Evolutionary conservation across 2,329 filamentous ascomycete species (phyloP).

Genomic region (Penicillium sp.): DNA sequence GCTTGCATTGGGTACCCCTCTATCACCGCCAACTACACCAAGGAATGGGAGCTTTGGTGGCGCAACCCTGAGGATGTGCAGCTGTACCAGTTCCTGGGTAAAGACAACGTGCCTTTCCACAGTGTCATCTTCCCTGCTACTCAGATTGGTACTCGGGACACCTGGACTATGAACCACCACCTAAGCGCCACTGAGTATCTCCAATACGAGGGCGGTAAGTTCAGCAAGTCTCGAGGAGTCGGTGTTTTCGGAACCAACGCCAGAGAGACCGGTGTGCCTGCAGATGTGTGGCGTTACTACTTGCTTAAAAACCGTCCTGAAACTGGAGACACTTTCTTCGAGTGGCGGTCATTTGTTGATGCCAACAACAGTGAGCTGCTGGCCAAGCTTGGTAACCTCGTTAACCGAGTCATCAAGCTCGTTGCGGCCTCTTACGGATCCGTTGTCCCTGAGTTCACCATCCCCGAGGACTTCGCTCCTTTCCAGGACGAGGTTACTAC

Average conservation of each 20-base stretch:
- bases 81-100: slow-evolving; percentile 95
- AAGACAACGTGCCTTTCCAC: slow-evolving; percentile 86
- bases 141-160: slow-evolving; percentile 78
- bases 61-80: slow-evolving; percentile 82
- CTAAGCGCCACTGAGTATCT: slow-evolving; percentile 87
- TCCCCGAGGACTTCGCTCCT: slow-evolving; percentile 42
- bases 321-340: slow-evolving; percentile 82
- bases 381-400: slow-evolving; percentile 70
- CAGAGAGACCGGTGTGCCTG: slow-evolving; percentile 77
- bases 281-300: slow-evolving; percentile 94
- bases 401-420: slow-evolving; percentile 73
- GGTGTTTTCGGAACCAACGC: slow-evolving; percentile 92
- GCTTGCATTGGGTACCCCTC: slow-evolving; percentile 94
- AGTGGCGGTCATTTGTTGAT: slow-evolving; percentile 80
- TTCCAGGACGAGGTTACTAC: slow-evolving; percentile 50
- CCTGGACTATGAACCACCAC: slow-evolving; percentile 87
- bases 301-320: slow-evolving; percentile 83
- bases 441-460: slow-evolving; percentile 39
- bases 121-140: slow-evolving; percentile 88
- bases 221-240: slow-evolving; percentile 85
- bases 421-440: slow-evolving; percentile 68
- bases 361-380: slow-evolving; percentile 88
- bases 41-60: slow-evolving; percentile 93
- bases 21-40: slow-evolving; percentile 87
- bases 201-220: slow-evolving; percentile 87